A percentile compares a stretch with the other conserved stretches of the same genome.
Evolutionary conservation across 148 eudicot species (phyloP).

Genomic region (Nepenthes gracilis): DNA sequence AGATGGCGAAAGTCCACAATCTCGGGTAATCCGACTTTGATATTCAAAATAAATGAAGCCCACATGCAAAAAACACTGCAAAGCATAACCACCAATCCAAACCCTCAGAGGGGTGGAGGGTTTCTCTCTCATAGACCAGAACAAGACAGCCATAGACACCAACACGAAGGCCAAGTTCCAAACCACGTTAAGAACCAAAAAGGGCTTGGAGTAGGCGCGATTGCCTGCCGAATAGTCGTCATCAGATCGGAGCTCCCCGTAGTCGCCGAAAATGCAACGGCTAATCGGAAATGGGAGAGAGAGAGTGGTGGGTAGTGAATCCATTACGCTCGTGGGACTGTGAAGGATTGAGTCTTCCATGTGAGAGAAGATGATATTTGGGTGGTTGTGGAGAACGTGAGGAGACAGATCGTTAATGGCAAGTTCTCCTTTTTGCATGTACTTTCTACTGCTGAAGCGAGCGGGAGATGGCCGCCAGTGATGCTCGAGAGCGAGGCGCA

Average conservation of each 20-base stretch:
- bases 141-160: constrained; percentile 33
- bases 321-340: constrained; percentile 16
- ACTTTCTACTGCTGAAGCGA: no score
- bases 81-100: constrained; percentile 56
- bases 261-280: constrained; percentile 16
- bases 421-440: no score
- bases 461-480: no score
- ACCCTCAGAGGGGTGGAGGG: constrained; percentile 51
- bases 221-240: constrained; percentile 12
- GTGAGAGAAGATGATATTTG: no score
- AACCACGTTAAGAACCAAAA: constrained; percentile 41
- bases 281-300: constrained; percentile 9
- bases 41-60: constrained; percentile 33
- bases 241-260: constrained; percentile 12
- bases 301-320: constrained; percentile 13
- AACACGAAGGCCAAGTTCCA: constrained; percentile 66
- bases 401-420: background rate
- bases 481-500: no score
- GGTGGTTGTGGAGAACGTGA: background rate
- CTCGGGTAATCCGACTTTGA: constrained; percentile 20
- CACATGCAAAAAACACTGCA: constrained; percentile 55
- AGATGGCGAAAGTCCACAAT: constrained; percentile 8
- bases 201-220: constrained; percentile 30
- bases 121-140: constrained; percentile 26
- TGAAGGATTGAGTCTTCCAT: constrained; percentile 7